Evolutionary conservation across 441 rosid genomes (phyloP).

Genomic region (Populus hybrid): DNA sequence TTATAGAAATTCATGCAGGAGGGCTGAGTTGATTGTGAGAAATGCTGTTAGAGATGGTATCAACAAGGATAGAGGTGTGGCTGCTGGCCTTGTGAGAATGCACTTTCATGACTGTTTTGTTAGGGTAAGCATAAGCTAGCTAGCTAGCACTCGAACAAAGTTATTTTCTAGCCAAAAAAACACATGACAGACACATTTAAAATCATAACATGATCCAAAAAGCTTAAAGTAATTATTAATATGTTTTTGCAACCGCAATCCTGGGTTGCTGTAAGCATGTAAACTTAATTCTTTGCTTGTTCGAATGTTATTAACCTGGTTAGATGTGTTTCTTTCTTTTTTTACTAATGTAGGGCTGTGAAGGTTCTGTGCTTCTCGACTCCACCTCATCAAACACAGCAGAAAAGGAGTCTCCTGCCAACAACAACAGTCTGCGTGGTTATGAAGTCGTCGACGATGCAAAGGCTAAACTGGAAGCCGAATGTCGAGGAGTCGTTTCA

Average conservation of each 20-base stretch:
- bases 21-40: slow-evolving; percentile 41
- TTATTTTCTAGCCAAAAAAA: too few species aligned
- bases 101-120: slow-evolving; percentile 64
- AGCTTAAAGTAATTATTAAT: too few species aligned
- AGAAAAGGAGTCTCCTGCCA: neutral
- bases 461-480: slow-evolving; percentile 2
- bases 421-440: neutral
- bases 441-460: slow-evolving; percentile 9
- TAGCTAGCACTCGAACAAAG: neutral
- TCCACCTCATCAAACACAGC: neutral
- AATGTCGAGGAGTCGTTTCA: slow-evolving; percentile 10
- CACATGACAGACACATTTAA: too few species aligned
- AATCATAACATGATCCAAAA: too few species aligned
- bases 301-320: neutral
- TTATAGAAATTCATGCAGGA: slow-evolving; percentile 28
- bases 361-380: slow-evolving; percentile 10
- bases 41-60: slow-evolving; percentile 35
- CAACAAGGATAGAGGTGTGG: slow-evolving; percentile 30
- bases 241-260: too few species aligned
- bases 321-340: neutral
- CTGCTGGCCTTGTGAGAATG: slow-evolving; percentile 52
- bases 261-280: too few species aligned
- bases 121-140: slow-evolving; percentile 31
- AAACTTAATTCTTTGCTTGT: neutral
- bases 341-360: neutral